Base-by-base conservation (phyloP, 495 filamentous ascomycete species). In the Hypomontagnella submonticulosa region DNA sequence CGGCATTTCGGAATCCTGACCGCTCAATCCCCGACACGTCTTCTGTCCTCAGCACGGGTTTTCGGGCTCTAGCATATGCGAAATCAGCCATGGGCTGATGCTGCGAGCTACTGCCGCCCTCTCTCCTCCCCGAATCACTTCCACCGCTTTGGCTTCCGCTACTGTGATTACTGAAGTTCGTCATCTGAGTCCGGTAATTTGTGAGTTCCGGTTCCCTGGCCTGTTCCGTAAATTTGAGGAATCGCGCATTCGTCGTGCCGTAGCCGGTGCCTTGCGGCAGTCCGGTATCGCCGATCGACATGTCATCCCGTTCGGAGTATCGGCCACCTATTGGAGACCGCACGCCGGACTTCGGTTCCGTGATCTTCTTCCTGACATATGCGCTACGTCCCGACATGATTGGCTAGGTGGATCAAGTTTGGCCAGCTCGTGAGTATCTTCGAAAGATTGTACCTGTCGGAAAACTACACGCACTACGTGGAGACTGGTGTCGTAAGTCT, bases 331-430 rank as follows among this genome's bases (percentile, higher is more conserved):
- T 62, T 36, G 48, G 59, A 18, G 75, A 76, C 33, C 68, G 73
- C 2, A 70, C 72, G 23, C 67, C 70, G 4, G 67, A 34, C 64
- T 76, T 81, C n/a, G 74, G 72, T 44, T 80, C 78, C 0, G 77
- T 80, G 69, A 80, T 83, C 74, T 82, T 81, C 67, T 84, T 85
- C 55, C 82, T 76, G 58, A 84, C 81, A 66, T 83, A 79, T 13
- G 82, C 82, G 65, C 82, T 85, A 43, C 82, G 74, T 48, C 82
- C 82, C n/a, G 82, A 85, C 82, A 85, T 85, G 55, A 41, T 76
- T 46, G 42, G 20, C 41, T 19, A 27, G 2, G n/a, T 33, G 36
- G 16, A 36, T 23, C 12, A 11, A 6, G 38, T 34, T 11, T 10
- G 8, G 10, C 30, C 30, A 11, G 4, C 8, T 43, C 4, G 12